phyloP scores from a whole-genome alignment of 441 rosid species.

The Euphorbia corollata region DNA sequence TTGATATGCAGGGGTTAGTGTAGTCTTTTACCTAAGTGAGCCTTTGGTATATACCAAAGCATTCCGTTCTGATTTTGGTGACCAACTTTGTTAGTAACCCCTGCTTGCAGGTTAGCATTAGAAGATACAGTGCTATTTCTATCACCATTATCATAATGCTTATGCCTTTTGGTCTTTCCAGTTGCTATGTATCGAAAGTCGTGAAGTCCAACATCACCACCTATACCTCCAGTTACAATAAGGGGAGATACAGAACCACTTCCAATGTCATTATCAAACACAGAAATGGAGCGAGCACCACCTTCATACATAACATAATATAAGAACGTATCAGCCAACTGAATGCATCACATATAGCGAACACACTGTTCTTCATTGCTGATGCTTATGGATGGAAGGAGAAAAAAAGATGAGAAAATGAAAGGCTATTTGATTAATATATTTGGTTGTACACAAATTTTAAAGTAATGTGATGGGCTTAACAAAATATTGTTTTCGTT shows the following conservation, averaged over 20 bases:
- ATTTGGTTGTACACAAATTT: not conserved
- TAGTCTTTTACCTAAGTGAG: slow-evolving; percentile 69
- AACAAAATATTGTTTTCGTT: too few species aligned
- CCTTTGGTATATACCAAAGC: slow-evolving; percentile 98
- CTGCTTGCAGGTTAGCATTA: slow-evolving; percentile 26
- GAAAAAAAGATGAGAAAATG: not conserved
- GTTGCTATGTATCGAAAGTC: slow-evolving; percentile 93
- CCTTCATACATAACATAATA: slow-evolving; percentile 36
- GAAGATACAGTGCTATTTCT: slow-evolving; percentile 32
- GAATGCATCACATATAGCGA: slow-evolving; percentile 2
- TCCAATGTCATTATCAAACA: slow-evolving; percentile 78
- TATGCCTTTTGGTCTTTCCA: slow-evolving; percentile 69
- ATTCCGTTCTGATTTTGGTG: slow-evolving; percentile 69
- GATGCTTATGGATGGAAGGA: not conserved
- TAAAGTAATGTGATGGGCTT: not conserved
- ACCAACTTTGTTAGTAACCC: slow-evolving; percentile 30
- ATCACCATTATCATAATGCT: slow-evolving; percentile 39
- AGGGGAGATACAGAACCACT: slow-evolving; percentile 91
- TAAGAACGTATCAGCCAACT: slow-evolving; percentile 6
- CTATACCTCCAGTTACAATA: slow-evolving; percentile 85
- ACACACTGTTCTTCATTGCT: not conserved
- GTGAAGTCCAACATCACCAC: slow-evolving; percentile 85
- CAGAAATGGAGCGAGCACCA: slow-evolving; percentile 85
- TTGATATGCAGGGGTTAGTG: slow-evolving; percentile 4
- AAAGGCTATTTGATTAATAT: not conserved